A percentile compares a stretch with the other conserved stretches of the same genome.
These are phyloP conservation scores for Aspergillus sergii DNA, from an alignment of 2,329 filamentous ascomycete genomes.

Conservation along the genomic window DNA sequence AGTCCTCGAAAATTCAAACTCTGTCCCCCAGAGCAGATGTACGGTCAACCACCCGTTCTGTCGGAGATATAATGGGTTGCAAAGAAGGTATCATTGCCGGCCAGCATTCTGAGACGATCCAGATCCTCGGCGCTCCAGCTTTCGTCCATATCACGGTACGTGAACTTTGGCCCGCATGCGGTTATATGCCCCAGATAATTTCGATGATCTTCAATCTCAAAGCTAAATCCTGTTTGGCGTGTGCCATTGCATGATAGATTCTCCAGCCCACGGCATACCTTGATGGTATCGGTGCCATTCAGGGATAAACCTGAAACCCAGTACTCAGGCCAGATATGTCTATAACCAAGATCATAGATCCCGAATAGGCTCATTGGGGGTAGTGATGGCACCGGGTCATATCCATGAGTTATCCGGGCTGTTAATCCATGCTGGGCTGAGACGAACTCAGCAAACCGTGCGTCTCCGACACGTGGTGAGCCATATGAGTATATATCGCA, in stretches of 20 bases:
- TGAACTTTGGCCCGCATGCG: not conserved
- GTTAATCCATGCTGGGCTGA: not conserved
- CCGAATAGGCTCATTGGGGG: not conserved
- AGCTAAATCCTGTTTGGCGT: not conserved
- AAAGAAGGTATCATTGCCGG: not conserved
- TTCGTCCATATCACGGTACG: not conserved
- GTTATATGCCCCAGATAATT: not conserved
- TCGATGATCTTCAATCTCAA: not conserved
- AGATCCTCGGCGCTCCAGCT: not conserved
- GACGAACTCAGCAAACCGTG: not conserved
- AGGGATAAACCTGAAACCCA: not conserved
- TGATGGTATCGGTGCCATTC: not conserved
- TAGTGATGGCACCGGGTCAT: not conserved
- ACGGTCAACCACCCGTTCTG: not conserved
- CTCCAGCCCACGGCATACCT: not conserved
- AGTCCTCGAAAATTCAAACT: not conserved
- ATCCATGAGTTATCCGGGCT: not conserved
- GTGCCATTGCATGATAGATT: not conserved
- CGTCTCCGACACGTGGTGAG: not conserved
- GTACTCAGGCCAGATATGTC: not conserved
- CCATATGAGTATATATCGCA: not conserved
- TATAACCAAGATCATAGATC: not conserved
- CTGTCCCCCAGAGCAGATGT: not conserved
- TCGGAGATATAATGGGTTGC: not conserved
- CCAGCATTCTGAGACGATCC: not conserved